A percentile compares a stretch with the other conserved stretches of the same genome.
Evolutionary conservation across 2,329 filamentous ascomycete genomes (phyloP).

Genomic region (Fusarium verrucosum): DNA sequence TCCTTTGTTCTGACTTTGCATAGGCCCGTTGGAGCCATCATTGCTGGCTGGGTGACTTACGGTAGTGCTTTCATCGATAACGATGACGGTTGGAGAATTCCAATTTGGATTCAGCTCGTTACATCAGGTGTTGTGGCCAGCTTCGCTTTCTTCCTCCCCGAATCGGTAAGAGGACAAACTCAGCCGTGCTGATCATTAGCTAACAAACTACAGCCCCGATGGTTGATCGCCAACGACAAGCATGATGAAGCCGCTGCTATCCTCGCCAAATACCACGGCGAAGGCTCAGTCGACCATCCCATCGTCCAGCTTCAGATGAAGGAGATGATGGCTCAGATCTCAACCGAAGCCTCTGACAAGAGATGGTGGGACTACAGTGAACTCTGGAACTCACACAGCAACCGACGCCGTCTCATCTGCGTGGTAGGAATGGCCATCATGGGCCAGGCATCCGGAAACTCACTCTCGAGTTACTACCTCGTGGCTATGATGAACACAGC

Average conservation of each 20-base stretch:
- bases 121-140: slow-evolving; percentile 50
- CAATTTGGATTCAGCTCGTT: slow-evolving; percentile 51
- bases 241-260: slow-evolving; percentile 50
- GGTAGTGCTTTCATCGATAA: slow-evolving; percentile 54
- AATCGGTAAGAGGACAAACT: slow-evolving; percentile 41
- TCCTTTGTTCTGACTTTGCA: neutral
- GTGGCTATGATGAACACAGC: slow-evolving; percentile 53
- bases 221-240: slow-evolving; percentile 52
- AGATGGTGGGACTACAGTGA: slow-evolving; percentile 65
- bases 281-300: slow-evolving; percentile 46
- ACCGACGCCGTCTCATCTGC: slow-evolving; percentile 61
- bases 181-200: neutral
- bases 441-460: slow-evolving; percentile 63
- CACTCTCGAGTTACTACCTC: slow-evolving; percentile 63
- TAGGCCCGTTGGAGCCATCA: slow-evolving; percentile 56
- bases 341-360: slow-evolving; percentile 58
- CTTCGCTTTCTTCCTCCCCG: slow-evolving; percentile 51
- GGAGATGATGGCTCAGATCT: slow-evolving; percentile 53
- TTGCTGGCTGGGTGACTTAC: slow-evolving; percentile 64
- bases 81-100: slow-evolving; percentile 50
- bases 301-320: slow-evolving; percentile 53
- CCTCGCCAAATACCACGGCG: slow-evolving; percentile 50
- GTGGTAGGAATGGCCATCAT: slow-evolving; percentile 63
- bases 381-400: slow-evolving; percentile 58
- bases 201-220: slow-evolving; percentile 45